These are phyloP conservation scores for Raphanus sativus DNA, from an alignment of 345 rosid genomes.

Conservation along the genomic window DNA sequence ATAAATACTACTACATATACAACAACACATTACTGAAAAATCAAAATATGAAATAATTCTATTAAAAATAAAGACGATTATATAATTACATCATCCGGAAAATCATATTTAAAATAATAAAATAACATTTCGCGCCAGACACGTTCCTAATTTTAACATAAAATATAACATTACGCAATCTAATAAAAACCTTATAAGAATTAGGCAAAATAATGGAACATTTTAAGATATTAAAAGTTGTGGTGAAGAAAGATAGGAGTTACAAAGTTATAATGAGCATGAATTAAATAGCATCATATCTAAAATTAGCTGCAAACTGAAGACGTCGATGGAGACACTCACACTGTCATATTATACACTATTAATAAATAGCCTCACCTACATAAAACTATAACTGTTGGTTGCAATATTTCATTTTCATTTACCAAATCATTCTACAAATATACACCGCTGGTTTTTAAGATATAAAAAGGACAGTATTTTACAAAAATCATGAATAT, in stretches of 20 bases:
- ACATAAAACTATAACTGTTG: constrained; percentile 14
- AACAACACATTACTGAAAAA: too few relatives aligned
- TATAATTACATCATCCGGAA: too few relatives aligned
- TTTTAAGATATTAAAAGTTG: constrained; percentile 12
- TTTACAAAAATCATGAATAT: not conserved
- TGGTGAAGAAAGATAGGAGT: constrained; percentile 14
- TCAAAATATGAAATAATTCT: too few relatives aligned
- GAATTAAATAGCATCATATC: constrained; percentile 31
- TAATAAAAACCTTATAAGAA: constrained; percentile 13
- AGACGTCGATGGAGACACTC: constrained; percentile 32
- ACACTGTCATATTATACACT: constrained; percentile 25
- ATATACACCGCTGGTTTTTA: constrained; percentile 9
- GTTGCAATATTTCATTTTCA: constrained; percentile 17
- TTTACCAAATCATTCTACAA: constrained; percentile 20
- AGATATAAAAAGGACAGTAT: not conserved
- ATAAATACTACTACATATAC: too few relatives aligned
- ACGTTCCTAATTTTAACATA: too few relatives aligned
- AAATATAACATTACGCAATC: not conserved
- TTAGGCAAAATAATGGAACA: constrained; percentile 13
- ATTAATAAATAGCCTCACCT: constrained; percentile 31
- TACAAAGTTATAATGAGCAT: constrained; percentile 2
- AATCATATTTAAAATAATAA: too few relatives aligned
- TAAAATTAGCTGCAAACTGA: constrained; percentile 34
- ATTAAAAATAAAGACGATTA: too few relatives aligned
- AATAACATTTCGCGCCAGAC: too few relatives aligned